phyloP scores from a whole-genome alignment of 2,329 filamentous ascomycete genomes.

The Exophiala xenobiotica region DNA sequence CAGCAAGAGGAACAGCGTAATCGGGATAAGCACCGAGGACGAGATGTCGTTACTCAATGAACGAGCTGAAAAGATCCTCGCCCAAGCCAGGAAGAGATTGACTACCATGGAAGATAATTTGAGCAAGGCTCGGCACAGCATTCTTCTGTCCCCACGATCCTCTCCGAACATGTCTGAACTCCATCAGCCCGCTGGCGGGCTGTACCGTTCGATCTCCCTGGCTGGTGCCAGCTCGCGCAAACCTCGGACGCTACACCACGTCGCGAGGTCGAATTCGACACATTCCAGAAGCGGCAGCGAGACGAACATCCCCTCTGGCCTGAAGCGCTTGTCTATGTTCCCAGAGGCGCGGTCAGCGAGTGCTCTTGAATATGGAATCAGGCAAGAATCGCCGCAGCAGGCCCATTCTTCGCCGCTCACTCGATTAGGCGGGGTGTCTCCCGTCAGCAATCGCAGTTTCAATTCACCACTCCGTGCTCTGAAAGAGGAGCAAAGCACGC shows the following conservation, averaged over 20 bases:
- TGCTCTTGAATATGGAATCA: conserved; percentile 29
- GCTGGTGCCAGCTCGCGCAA: conserved; percentile 26
- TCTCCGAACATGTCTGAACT: conserved; percentile 46
- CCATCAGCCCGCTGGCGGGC: conserved; percentile 42
- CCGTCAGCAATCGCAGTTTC: conserved; percentile 25
- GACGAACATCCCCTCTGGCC: conserved; percentile 34
- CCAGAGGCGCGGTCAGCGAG: conserved; percentile 29
- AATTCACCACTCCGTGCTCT: conserved; percentile 28
- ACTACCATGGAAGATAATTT: conserved; percentile 94
- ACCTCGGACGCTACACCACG: conserved; percentile 18
- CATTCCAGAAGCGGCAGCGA: conserved; percentile 45
- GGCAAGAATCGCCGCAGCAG: conserved; percentile 26
- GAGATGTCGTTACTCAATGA: conserved; percentile 75
- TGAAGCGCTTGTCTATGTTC: conserved; percentile 27
- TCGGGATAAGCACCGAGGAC: conserved; percentile 51
- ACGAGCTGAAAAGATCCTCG: conserved; percentile 83
- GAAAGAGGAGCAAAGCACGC: conserved; percentile 27
- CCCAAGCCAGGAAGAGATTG: conserved; percentile 85
- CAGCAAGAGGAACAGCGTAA: conserved; percentile 37
- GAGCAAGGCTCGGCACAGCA: conserved; percentile 69
- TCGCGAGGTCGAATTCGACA: conserved; percentile 36
- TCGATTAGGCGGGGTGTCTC: conserved; percentile 13
- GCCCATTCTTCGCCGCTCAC: conserved; percentile 8
- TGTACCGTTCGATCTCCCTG: conserved; percentile 44
- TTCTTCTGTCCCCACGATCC: conserved; percentile 54